Base-by-base conservation (phyloP, 208 protist species). In the Novymonas esmeraldas region DNA sequence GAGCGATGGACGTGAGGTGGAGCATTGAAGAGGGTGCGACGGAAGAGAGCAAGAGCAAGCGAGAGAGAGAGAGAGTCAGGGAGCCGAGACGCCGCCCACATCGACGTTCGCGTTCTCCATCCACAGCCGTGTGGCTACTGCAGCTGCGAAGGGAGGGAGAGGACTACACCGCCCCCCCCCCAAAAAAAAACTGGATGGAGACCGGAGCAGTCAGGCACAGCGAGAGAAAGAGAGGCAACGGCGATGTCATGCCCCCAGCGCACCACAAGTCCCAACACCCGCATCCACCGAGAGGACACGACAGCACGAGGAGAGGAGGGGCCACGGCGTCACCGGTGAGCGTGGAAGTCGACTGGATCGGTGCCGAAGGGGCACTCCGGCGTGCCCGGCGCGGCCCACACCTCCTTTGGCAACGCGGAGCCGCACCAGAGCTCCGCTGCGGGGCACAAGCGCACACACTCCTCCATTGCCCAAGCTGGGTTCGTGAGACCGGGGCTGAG, bases 401-500 rank as follows among this genome's bases (percentile, higher is more conserved):
- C 85, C 1, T 73, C 50, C 28, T 29, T 56, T 6, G 85, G 75
- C 13, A 96, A 69, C 48, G 55, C 36, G 11, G 78, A 82, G 14
- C 88, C 88, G 14, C 61, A 75, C 84, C 87, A 96, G 54, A 77
- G 45, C 7, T 74, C 72, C 28, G 78, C 67, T 20, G 72, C 41
- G 0, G 76, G 73, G 45, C 76, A 76, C 10, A 87, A 61, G 6
- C 91, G 84, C 49, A 76, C 56, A 18, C 89, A 72, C 76, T 96
- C 85, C 65, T 94, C 88, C 85, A 89, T 89, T n/a, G 91, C 87
- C 91, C 91, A 96, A 9, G 79, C 39, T 3, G 87, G 84, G 49
- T 93, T 75, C 11, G 70, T 69, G 6, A 75, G 45, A n/a, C 18
- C 29, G 18, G 44, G 45, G 6, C 16, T 58, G 20, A 38, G 29